These are phyloP conservation scores for Cladosporium oxysporum DNA, from an alignment of 2,329 filamentous ascomycete genomes.

Conservation along the genomic window DNA sequence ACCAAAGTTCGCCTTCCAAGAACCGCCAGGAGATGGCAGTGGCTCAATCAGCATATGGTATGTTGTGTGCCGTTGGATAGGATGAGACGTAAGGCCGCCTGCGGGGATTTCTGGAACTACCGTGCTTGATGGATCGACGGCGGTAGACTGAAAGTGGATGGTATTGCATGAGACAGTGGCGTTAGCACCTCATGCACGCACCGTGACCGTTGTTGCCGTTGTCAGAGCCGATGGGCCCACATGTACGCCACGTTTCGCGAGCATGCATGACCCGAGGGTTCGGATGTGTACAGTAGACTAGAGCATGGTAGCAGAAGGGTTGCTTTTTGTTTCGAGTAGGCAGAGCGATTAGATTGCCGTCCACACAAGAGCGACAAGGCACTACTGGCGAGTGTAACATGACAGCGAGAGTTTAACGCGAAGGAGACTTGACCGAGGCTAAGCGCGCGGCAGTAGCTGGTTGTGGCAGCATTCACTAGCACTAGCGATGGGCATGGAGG, in stretches of 20 bases:
- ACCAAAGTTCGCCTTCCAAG: not conserved
- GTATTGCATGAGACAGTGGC: slow-evolving; percentile 2
- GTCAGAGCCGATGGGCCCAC: not conserved
- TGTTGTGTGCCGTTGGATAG: not conserved
- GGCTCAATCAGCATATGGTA: not conserved
- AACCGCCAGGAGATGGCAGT: no score
- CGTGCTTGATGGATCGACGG: not conserved
- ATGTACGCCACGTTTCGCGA: slow-evolving; percentile 3
- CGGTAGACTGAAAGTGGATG: not conserved
- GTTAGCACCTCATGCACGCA: slow-evolving; percentile 2
- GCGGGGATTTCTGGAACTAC: not conserved
- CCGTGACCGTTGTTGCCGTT: not conserved
- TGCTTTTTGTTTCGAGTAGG: not conserved
- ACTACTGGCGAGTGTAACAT: not conserved
- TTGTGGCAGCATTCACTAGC: not conserved
- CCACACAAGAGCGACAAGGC: not conserved
- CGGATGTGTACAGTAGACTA: not conserved
- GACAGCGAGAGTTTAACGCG: not conserved
- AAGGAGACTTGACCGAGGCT: slow-evolving; percentile 8
- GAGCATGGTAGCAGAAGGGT: not conserved
- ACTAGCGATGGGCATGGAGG: not conserved
- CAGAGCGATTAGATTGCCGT: not conserved
- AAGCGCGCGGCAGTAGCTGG: slow-evolving; percentile 4
- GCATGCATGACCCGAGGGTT: not conserved
- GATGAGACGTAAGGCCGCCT: not conserved